phyloP scores from a whole-genome alignment of 768 basidiomycete genomes.

The Mycena indigotica region DNA sequence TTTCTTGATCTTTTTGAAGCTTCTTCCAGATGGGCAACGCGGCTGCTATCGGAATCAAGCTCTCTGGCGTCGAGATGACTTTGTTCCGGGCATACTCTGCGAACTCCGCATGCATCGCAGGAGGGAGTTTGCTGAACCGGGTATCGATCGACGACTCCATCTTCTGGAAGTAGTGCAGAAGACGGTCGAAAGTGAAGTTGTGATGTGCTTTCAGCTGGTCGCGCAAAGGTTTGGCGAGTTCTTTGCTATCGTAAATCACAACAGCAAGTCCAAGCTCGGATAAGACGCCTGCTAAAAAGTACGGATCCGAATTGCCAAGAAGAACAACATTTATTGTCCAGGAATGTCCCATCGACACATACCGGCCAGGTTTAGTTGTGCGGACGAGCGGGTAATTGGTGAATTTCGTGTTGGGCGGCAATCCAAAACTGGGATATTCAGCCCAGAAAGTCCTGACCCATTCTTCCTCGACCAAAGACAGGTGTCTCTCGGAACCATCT shows the following conservation, averaged over 20 bases:
- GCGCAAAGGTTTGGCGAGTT: conserved; percentile 24
- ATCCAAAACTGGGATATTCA: conserved; percentile 19
- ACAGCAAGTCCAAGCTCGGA: conserved; percentile 28
- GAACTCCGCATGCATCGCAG: conserved; percentile 23
- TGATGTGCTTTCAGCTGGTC: conserved; percentile 22
- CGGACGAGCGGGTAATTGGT: conserved; percentile 37
- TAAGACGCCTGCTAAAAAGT: conserved; percentile 23
- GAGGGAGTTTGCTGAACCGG: conserved; percentile 26
- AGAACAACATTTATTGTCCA: conserved; percentile 30
- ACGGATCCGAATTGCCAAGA: conserved; percentile 13
- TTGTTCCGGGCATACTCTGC: conserved; percentile 35
- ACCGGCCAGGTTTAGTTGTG: conserved; percentile 27
- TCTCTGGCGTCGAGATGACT: conserved; percentile 14
- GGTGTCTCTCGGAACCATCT: background rate
- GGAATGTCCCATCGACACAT: conserved; percentile 37
- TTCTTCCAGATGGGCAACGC: conserved; percentile 40
- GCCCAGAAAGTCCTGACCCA: conserved; percentile 42
- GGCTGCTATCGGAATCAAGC: conserved; percentile 22
- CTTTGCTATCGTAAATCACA: conserved; percentile 21
- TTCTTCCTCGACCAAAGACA: conserved; percentile 10
- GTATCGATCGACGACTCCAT: conserved; percentile 10
- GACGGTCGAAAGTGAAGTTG: conserved; percentile 18
- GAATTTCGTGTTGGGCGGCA: conserved; percentile 20
- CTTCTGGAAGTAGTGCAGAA: conserved; percentile 23
- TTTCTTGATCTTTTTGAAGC: conserved; percentile 6